A percentile compares a stretch with the other conserved stretches of the same genome.
Conservation (phyloP, 306 rosid species). For the Vicia faba region DNA sequence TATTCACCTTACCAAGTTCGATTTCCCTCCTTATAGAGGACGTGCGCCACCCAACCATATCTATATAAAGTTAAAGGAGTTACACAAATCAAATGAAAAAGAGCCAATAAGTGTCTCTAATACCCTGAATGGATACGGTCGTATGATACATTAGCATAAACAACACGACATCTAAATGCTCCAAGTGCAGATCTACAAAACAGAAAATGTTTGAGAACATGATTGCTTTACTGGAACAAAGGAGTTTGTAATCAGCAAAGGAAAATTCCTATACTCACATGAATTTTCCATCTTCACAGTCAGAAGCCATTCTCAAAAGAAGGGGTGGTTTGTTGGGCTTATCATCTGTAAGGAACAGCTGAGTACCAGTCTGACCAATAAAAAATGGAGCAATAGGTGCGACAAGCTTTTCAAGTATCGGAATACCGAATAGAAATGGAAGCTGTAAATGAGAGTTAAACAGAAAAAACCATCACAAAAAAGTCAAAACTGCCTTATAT, state of each 20-base stretch:
- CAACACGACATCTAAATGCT: conserved; percentile 64
- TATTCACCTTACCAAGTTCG: conserved; percentile 75
- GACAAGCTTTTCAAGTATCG: conserved; percentile 81
- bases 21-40: conserved; percentile 89
- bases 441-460: conserved; percentile 54
- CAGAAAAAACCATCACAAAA: not conserved
- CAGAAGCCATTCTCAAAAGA: conserved; percentile 90
- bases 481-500: conserved; percentile 15
- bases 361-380: conserved; percentile 86
- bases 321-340: conserved; percentile 80
- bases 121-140: conserved; percentile 74
- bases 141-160: conserved; percentile 92
- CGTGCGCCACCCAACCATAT: conserved; percentile 99
- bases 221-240: conserved; percentile 4
- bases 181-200: conserved; percentile 86
- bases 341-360: conserved; percentile 92
- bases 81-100: conserved; percentile 26
- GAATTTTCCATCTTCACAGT: conserved; percentile 81
- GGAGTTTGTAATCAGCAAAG: not conserved
- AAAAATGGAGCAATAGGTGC: conserved; percentile 80
- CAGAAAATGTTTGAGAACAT: conserved; percentile 30
- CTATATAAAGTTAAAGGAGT: conserved; percentile 57
- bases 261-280: conserved; percentile 56
- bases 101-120: conserved; percentile 26
- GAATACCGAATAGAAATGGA: conserved; percentile 83